Percentiles rank a stretch among this genome's conserved stretches.
phyloP scores from a whole-genome alignment of 2,329 filamentous ascomycete genomes.

The Taxawa tesnikishii region DNA sequence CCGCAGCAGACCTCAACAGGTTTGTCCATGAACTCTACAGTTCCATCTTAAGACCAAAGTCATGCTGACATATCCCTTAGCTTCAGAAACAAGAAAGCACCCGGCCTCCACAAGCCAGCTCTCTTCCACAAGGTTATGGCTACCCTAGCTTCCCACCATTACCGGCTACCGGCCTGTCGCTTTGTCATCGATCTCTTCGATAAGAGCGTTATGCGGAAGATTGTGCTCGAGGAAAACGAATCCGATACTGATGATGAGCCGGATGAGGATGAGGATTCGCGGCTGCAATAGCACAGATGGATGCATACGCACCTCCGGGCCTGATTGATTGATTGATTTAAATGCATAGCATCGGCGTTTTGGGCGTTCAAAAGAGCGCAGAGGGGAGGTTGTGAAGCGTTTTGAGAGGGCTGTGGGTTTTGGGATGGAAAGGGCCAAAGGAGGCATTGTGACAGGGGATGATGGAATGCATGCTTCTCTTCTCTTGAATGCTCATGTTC shows the following conservation, averaged over 20 bases:
- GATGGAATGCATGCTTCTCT: no score
- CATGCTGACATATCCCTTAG: conserved; percentile 33
- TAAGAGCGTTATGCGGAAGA: conserved; percentile 69
- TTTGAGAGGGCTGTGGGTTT: no score
- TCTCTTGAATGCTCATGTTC: no score
- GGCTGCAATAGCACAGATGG: no score
- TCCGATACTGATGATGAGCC: conserved; percentile 21
- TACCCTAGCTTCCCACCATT: conserved; percentile 80
- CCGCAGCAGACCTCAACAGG: conserved; percentile 66
- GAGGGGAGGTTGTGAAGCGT: no score
- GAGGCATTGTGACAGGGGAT: no score
- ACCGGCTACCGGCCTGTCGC: conserved; percentile 71
- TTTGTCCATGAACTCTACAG: conserved; percentile 33
- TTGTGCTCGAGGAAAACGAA: conserved; percentile 65
- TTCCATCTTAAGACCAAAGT: conserved; percentile 11
- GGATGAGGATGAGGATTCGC: no score
- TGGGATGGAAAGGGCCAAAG: no score
- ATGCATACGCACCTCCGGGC: no score
- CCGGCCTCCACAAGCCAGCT: conserved; percentile 60
- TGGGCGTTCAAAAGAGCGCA: no score
- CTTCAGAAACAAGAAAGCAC: conserved; percentile 61
- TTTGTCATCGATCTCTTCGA: conserved; percentile 94
- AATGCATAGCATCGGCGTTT: no score
- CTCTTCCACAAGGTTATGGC: conserved; percentile 80
- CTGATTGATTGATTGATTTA: no score